These are phyloP conservation scores for Vachellia pachyceras DNA, from an alignment of 306 rosid genomes.

Conservation along the genomic window DNA sequence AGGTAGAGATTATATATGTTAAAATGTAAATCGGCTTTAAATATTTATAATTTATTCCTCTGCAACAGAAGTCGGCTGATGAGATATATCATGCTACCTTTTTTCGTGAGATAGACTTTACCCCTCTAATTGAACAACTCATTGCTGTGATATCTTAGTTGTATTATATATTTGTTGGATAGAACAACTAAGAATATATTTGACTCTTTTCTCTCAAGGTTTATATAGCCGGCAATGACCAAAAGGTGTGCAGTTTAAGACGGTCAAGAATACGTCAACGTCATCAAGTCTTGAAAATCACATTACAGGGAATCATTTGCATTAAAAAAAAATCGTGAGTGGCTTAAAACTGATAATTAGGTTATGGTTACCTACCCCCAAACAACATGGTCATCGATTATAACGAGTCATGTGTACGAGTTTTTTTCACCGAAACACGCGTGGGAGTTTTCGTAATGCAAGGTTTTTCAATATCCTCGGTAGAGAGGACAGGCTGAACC, in stretches of 20 bases:
- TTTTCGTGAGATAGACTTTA: neutral
- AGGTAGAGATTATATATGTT: conserved; percentile 35
- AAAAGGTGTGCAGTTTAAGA: neutral
- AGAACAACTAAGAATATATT: conserved; percentile 19
- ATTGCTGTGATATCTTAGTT: conserved; percentile 25
- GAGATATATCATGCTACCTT: conserved; percentile 21
- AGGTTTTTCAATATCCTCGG: too few species aligned
- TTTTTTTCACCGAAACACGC: too few species aligned
- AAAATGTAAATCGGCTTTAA: conserved; percentile 46
- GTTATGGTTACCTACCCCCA: too few species aligned
- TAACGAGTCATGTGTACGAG: too few species aligned
- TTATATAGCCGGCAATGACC: neutral
- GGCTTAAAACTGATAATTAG: too few species aligned
- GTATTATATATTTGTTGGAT: conserved; percentile 21
- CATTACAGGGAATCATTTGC: too few species aligned
- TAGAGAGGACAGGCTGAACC: too few species aligned
- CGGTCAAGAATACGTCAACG: too few species aligned
- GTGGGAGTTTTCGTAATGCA: too few species aligned
- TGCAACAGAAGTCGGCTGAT: conserved; percentile 35
- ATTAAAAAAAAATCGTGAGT: too few species aligned
- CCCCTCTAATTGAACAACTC: conserved; percentile 29
- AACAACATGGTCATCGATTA: too few species aligned
- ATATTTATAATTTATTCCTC: conserved; percentile 36
- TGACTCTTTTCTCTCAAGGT: conserved; percentile 7
- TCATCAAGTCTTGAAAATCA: too few species aligned